These are phyloP conservation scores for Beauveria caledonica DNA, from an alignment of 2,329 filamentous ascomycete species.

Conservation along the genomic window DNA sequence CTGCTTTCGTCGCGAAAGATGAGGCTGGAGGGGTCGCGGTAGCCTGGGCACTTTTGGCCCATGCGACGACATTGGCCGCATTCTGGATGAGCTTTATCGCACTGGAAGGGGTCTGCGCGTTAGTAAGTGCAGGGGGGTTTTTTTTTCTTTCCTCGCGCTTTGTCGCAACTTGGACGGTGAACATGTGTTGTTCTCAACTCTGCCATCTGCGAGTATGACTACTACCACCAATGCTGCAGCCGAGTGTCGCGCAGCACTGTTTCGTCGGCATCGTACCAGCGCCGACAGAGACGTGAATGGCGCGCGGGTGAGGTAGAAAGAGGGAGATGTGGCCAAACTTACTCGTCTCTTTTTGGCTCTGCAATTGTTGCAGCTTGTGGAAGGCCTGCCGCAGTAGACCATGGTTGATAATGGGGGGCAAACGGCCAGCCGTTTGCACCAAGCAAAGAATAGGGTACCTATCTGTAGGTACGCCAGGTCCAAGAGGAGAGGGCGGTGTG, in stretches of 20 bases:
- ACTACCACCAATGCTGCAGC: neutral
- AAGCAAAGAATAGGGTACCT: neutral
- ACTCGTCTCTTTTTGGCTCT: slow-evolving; percentile 12
- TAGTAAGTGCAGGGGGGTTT: neutral
- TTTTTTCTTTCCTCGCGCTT: neutral
- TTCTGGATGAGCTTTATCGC: slow-evolving; percentile 12
- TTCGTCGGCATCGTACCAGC: neutral
- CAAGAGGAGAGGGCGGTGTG: neutral
- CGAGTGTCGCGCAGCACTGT: neutral
- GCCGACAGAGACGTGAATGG: neutral
- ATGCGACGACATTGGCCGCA: slow-evolving; percentile 12
- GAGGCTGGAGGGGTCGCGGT: slow-evolving; percentile 11
- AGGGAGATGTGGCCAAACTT: neutral
- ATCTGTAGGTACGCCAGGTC: slow-evolving; percentile 2
- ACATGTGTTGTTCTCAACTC: neutral
- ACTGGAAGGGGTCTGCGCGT: neutral
- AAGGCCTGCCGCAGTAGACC: slow-evolving; percentile 12
- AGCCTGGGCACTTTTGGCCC: slow-evolving; percentile 11
- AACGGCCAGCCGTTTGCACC: slow-evolving; percentile 5
- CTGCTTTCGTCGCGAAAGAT: slow-evolving; percentile 13
- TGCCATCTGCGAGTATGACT: neutral
- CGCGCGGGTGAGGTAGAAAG: too few species aligned
- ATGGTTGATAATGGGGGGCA: neutral
- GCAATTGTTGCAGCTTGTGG: slow-evolving; percentile 12
- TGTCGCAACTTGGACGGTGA: neutral